Evolutionary conservation across 805 yeast species (phyloP).

Genomic region (Metschnikowia sp.): DNA sequence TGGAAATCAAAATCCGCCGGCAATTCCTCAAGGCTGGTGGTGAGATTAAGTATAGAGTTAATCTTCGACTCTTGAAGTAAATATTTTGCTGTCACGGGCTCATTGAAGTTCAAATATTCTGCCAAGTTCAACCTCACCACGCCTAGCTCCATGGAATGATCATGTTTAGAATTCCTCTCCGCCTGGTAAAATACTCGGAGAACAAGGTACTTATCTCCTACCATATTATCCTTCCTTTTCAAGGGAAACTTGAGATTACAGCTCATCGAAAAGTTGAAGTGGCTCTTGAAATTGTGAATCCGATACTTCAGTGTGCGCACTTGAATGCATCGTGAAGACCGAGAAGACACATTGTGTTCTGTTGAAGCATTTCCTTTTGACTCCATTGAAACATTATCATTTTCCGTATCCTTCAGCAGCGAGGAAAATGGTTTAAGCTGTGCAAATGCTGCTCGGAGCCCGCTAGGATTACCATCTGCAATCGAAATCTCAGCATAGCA

Average conservation of each 20-base stretch:
- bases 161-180: slow-evolving; percentile 21
- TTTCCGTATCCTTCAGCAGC: slow-evolving; percentile 1
- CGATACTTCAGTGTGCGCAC: slow-evolving; percentile 30
- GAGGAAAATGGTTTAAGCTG: slow-evolving; percentile 15
- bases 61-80: slow-evolving; percentile 75
- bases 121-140: slow-evolving; percentile 62
- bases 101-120: slow-evolving; percentile 60
- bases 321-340: slow-evolving; percentile 22
- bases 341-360: not conserved
- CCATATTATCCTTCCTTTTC: slow-evolving; percentile 34
- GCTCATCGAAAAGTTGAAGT: slow-evolving; percentile 31
- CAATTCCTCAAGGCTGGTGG: slow-evolving; percentile 49
- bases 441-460: slow-evolving; percentile 12
- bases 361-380: not conserved
- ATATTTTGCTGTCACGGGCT: slow-evolving; percentile 56
- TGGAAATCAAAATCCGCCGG: slow-evolving; percentile 39
- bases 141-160: slow-evolving; percentile 53
- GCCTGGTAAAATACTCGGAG: slow-evolving; percentile 36
- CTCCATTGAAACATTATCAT: not conserved
- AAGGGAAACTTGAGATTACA: slow-evolving; percentile 41
- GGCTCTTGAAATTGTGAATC: slow-evolving; percentile 39
- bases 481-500: slow-evolving; percentile 65
- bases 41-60: slow-evolving; percentile 70
- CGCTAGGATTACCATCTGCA: slow-evolving; percentile 41
- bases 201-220: slow-evolving; percentile 42